Percentiles rank a stretch among this genome's conserved stretches.
These are phyloP conservation scores for Mycena crocata DNA, from an alignment of 768 basidiomycete species.

Conservation along the genomic window DNA sequence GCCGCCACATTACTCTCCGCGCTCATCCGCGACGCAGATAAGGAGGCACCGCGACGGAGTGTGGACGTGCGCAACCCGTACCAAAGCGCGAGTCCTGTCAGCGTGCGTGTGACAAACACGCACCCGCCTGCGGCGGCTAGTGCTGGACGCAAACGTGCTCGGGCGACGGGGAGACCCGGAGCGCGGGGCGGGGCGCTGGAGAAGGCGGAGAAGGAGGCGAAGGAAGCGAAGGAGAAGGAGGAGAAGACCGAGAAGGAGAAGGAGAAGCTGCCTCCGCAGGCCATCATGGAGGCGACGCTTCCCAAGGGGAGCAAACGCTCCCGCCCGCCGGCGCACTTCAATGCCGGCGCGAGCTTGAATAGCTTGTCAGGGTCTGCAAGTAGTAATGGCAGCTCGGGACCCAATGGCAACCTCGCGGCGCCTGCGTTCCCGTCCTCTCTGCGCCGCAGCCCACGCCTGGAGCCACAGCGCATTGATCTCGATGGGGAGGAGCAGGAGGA, in stretches of 20 bases:
- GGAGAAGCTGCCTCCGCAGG: slow-evolving; percentile 64
- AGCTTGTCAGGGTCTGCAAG: too few relatives aligned
- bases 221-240: slow-evolving; percentile 40
- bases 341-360: slow-evolving; percentile 31
- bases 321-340: slow-evolving; percentile 72
- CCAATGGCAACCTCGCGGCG: slow-evolving; percentile 16
- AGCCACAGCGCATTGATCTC: slow-evolving; percentile 29
- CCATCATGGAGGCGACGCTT: slow-evolving; percentile 81
- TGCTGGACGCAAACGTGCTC: slow-evolving; percentile 57
- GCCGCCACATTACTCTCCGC: slow-evolving; percentile 77
- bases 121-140: slow-evolving; percentile 55
- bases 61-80: slow-evolving; percentile 84
- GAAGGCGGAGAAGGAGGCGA: slow-evolving; percentile 35
- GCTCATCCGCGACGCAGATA: slow-evolving; percentile 77
- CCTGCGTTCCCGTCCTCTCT: slow-evolving; percentile 15
- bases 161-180: slow-evolving; percentile 55
- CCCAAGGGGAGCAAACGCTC: slow-evolving; percentile 86
- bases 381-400: too few relatives aligned
- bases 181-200: slow-evolving; percentile 39
- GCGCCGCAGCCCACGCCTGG: slow-evolving; percentile 29
- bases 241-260: slow-evolving; percentile 42
- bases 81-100: slow-evolving; percentile 76
- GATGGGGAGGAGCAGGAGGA: slow-evolving; percentile 53
- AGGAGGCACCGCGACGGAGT: slow-evolving; percentile 56
- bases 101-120: slow-evolving; percentile 44